phyloP scores from a whole-genome alignment of 495 filamentous ascomycete genomes.

The Talaromyces wortmannii region DNA sequence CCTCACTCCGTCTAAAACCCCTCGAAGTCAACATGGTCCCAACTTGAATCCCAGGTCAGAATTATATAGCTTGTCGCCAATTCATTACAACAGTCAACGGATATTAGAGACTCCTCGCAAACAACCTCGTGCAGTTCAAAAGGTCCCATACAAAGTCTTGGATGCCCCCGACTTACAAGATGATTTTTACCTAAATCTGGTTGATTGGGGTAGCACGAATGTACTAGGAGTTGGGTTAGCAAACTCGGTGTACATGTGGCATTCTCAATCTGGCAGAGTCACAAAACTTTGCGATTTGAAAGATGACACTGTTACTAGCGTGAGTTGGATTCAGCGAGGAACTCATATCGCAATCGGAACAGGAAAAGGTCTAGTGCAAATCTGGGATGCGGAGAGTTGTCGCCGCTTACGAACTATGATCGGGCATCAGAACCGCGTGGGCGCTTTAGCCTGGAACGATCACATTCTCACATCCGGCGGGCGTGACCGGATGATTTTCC shows the following conservation, averaged over 20 bases:
- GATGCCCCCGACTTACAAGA: constrained; percentile 95
- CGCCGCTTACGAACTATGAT: constrained; percentile 91
- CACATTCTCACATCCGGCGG: constrained; percentile 96
- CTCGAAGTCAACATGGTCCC: constrained; percentile 74
- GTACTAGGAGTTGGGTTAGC: constrained; percentile 87
- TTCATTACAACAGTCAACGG: constrained; percentile 81
- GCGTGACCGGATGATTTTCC: constrained; percentile 85
- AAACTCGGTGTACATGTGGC: constrained; percentile 98
- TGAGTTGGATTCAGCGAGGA: constrained; percentile 94
- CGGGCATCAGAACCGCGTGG: constrained; percentile 86
- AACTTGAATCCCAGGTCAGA: constrained; percentile 85
- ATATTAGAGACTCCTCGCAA: constrained; percentile 87
- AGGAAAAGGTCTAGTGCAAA: constrained; percentile 87
- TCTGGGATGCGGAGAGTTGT: constrained; percentile 89
- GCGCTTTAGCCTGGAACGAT: constrained; percentile 92
- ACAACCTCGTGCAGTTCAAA: constrained; percentile 80
- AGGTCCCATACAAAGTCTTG: constrained; percentile 95
- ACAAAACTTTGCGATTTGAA: constrained; percentile 88
- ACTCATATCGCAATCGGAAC: constrained; percentile 94
- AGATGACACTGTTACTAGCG: constrained; percentile 91
- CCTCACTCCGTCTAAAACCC: constrained; percentile 81
- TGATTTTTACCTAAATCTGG: constrained; percentile 94
- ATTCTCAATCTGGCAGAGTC: constrained; percentile 76
- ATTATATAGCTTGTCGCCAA: constrained; percentile 87
- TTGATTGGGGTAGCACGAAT: constrained; percentile 97